These are phyloP conservation scores for Hibiscus syriacus DNA, from an alignment of 345 rosid genomes.

Conservation along the genomic window DNA sequence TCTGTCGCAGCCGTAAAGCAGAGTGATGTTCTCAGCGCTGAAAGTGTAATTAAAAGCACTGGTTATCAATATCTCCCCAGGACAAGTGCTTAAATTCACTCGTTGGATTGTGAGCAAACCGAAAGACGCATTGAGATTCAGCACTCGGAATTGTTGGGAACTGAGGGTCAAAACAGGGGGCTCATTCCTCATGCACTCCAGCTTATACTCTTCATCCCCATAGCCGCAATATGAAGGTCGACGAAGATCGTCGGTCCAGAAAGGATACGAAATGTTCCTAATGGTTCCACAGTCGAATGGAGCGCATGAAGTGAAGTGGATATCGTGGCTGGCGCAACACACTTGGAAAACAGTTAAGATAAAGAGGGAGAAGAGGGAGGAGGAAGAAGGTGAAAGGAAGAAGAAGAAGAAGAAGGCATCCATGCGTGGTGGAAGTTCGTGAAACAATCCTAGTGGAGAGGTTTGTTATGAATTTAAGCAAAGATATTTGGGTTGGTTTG, in stretches of 20 bases:
- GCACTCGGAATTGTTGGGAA: not conserved
- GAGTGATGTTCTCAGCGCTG: not conserved
- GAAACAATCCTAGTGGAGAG: not conserved
- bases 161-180: not conserved
- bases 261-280: constrained; percentile 31
- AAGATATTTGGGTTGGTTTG: not conserved
- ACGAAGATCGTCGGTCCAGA: constrained; percentile 23
- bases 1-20: constrained; percentile 3
- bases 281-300: constrained; percentile 29
- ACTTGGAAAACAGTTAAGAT: not conserved
- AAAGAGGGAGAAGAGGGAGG: not conserved
- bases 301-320: not conserved
- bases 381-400: not conserved
- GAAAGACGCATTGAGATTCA: not conserved
- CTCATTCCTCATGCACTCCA: constrained; percentile 15
- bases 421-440: not conserved
- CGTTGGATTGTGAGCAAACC: not conserved
- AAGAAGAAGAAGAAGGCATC: too few relatives aligned
- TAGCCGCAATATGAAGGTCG: constrained; percentile 33
- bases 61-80: not conserved
- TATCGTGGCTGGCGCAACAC: not conserved
- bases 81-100: not conserved
- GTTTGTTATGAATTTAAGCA: not conserved
- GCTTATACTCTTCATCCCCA: constrained; percentile 12
- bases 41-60: not conserved